phyloP scores from a whole-genome alignment of 768 basidiomycete genomes.

The Gymnopilus dilepis region DNA sequence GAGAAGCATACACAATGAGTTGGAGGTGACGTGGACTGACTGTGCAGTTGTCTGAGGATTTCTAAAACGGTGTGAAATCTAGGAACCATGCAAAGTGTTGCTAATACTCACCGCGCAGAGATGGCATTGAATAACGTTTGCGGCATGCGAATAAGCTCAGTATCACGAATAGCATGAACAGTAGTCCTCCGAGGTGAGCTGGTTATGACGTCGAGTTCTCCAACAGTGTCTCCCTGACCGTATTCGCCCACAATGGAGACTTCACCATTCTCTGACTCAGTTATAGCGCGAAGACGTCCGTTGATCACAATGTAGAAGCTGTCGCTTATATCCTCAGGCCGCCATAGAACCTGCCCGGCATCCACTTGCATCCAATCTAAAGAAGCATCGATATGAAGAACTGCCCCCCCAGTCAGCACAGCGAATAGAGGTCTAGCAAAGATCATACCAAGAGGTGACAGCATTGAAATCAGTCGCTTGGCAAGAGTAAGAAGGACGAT shows the following conservation, averaged over 20 bases:
- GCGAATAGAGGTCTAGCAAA: background rate
- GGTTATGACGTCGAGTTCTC: conserved; percentile 97
- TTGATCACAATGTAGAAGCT: conserved; percentile 99
- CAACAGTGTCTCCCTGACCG: conserved; percentile 96
- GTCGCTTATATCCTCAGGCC: conserved; percentile 88
- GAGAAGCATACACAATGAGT: background rate
- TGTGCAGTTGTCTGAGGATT: conserved; percentile 87
- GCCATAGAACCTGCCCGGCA: conserved; percentile 94
- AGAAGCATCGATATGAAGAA: conserved; percentile 95
- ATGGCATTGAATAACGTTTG: conserved; percentile 98
- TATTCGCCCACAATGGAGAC: conserved; percentile 91
- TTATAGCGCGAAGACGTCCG: conserved; percentile 90
- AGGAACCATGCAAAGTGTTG: background rate
- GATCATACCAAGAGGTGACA: conserved; percentile 85
- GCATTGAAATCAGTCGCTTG: conserved; percentile 92
- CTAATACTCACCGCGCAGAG: conserved; percentile 68
- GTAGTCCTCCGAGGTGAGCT: conserved; percentile 86
- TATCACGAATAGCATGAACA: conserved; percentile 97
- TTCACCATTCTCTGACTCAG: conserved; percentile 76
- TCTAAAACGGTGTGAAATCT: conserved; percentile 38
- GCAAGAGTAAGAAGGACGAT: conserved; percentile 95
- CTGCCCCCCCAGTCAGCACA: conserved; percentile 42
- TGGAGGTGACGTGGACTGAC: conserved; percentile 38
- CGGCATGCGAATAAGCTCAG: conserved; percentile 96
- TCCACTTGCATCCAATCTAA: conserved; percentile 98